phyloP scores from a whole-genome alignment of 805 yeast genomes.

The Candida orba region DNA sequence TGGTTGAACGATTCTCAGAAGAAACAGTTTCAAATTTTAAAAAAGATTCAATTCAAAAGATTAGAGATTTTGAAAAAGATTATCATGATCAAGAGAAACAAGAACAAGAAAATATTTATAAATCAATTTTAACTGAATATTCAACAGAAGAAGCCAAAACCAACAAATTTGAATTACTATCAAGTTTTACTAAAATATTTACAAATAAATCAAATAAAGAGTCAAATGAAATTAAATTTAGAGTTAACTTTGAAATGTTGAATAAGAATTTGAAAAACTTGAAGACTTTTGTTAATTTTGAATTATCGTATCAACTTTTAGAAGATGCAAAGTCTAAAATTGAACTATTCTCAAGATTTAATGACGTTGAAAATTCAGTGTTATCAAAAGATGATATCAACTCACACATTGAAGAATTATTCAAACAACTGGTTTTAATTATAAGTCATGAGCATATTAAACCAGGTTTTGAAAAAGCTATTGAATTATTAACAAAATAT shows the following conservation, averaged over 20 bases:
- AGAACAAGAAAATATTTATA: constrained; percentile 36
- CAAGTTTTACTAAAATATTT: constrained; percentile 61
- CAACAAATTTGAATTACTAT: constrained; percentile 48
- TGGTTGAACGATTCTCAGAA: constrained; percentile 27
- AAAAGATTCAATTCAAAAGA: constrained; percentile 19
- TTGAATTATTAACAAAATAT: constrained; percentile 60
- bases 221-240: constrained; percentile 45
- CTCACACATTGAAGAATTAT: constrained; percentile 51
- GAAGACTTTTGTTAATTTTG: constrained; percentile 71
- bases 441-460: constrained; percentile 71
- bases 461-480: constrained; percentile 79
- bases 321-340: constrained; percentile 62
- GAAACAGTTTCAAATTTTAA: constrained; percentile 27
- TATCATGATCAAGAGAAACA: constrained; percentile 27
- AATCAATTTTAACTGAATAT: constrained; percentile 34
- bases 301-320: constrained; percentile 63
- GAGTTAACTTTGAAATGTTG: constrained; percentile 74
- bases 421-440: constrained; percentile 54
- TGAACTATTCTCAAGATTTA: constrained; percentile 47
- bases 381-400: constrained; percentile 22
- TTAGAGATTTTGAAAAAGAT: constrained; percentile 22
- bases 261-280: constrained; percentile 69
- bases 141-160: constrained; percentile 24
- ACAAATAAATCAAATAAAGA: constrained; percentile 27
- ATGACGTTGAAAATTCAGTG: constrained; percentile 26